Percentiles rank a stretch among this genome's conserved stretches.
phyloP scores from a whole-genome alignment of 2,329 filamentous ascomycete species.

The Colletotrichum spaethianum region DNA sequence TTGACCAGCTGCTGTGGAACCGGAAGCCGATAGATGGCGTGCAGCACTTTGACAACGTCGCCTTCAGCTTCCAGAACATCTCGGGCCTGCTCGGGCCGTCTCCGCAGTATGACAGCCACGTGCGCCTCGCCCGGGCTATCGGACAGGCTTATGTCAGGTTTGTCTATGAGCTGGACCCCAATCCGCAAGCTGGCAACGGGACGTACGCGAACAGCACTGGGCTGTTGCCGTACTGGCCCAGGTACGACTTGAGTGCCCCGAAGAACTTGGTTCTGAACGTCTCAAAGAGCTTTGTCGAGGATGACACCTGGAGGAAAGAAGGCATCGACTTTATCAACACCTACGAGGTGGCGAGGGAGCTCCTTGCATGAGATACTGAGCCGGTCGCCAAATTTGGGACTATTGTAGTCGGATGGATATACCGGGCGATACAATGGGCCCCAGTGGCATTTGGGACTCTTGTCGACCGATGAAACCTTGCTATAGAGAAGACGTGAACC shows the following conservation, averaged over 20 bases:
- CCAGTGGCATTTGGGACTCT: background rate
- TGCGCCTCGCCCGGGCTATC: constrained; percentile 52
- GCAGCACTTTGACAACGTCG: constrained; percentile 64
- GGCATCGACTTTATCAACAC: constrained; percentile 61
- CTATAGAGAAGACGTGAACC: background rate
- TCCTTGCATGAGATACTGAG: constrained; percentile 45
- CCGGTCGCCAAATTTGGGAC: background rate
- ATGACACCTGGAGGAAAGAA: constrained; percentile 62
- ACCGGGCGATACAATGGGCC: too few relatives aligned
- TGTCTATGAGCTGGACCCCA: constrained; percentile 59
- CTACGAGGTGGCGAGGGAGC: constrained; percentile 53
- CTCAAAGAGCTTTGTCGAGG: constrained; percentile 59
- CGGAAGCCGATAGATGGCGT: constrained; percentile 55
- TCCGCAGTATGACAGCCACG: constrained; percentile 57
- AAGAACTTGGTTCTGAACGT: constrained; percentile 63
- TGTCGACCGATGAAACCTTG: background rate
- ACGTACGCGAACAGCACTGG: constrained; percentile 32
- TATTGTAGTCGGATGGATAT: background rate
- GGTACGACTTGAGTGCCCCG: constrained; percentile 54
- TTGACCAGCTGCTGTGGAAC: constrained; percentile 62
- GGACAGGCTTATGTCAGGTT: constrained; percentile 61
- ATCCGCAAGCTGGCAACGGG: constrained; percentile 44
- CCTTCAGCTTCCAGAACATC: constrained; percentile 67
- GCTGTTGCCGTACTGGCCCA: constrained; percentile 57
- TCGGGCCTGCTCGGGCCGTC: constrained; percentile 61